Evolutionary conservation across 306 rosid genomes (phyloP).

Genomic region (Trichosanthes cucumerina): DNA sequence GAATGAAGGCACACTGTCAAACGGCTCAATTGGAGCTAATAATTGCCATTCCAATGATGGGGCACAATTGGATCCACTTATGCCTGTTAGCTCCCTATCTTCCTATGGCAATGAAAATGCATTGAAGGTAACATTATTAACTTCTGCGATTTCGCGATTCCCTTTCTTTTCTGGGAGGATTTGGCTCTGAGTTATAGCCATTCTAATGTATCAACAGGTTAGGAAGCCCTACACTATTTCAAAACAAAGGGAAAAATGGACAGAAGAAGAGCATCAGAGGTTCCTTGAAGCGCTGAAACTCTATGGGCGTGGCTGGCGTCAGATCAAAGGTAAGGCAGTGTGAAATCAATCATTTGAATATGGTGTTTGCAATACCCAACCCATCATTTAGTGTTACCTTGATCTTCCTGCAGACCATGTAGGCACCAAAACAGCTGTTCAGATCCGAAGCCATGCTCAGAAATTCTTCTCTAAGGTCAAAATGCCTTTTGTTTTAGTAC

Average conservation of each 20-base stretch:
- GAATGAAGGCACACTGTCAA: conserved; percentile 31
- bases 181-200: not conserved
- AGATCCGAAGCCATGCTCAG: conserved; percentile 99
- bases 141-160: not conserved
- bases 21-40: conserved; percentile 16
- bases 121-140: conserved; percentile 50
- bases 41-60: conserved; percentile 28
- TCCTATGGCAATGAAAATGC: conserved; percentile 30
- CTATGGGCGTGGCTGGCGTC: conserved; percentile 98
- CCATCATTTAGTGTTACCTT: conserved; percentile 22
- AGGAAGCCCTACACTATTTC: conserved; percentile 90
- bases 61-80: conserved; percentile 23
- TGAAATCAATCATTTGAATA: not conserved
- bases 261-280: conserved; percentile 85
- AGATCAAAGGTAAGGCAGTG: conserved; percentile 64
- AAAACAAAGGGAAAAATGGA: conserved; percentile 96
- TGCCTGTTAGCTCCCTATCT: conserved; percentile 18
- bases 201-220: conserved; percentile 33
- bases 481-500: conserved; percentile 8
- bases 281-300: conserved; percentile 90
- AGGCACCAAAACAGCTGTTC: conserved; percentile 95
- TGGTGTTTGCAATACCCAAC: not conserved
- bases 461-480: conserved; percentile 94
- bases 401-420: conserved; percentile 75
- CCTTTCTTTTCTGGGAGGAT: not conserved